These are phyloP conservation scores for Lichtheimia hyalospora DNA, from an alignment of 371 early-diverging fungal genomes.

Conservation along the genomic window DNA sequence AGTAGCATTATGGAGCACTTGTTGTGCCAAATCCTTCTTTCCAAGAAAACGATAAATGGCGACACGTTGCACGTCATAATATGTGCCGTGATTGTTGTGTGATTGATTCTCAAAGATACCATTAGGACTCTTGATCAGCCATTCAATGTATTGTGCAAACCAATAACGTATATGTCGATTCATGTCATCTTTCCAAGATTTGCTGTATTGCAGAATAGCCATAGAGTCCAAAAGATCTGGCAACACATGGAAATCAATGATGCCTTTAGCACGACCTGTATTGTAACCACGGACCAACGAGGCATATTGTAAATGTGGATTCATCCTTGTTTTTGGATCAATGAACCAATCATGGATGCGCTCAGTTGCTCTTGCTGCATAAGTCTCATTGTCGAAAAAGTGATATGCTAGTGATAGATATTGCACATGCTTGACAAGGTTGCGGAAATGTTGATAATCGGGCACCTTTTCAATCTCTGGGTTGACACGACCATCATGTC, in stretches of 20 bases:
- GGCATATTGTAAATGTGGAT: conserved; percentile 54
- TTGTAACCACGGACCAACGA: conserved; percentile 42
- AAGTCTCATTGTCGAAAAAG: conserved; percentile 48
- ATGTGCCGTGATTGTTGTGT: conserved; percentile 51
- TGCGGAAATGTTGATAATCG: conserved; percentile 40
- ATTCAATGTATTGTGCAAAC: conserved; percentile 44
- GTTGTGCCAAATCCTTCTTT: conserved; percentile 21
- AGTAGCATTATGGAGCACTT: conserved; percentile 23
- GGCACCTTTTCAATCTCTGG: conserved; percentile 47
- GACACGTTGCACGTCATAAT: conserved; percentile 48
- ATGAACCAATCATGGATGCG: conserved; percentile 53
- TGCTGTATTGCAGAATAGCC: conserved; percentile 27
- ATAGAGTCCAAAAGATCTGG: conserved; percentile 27
- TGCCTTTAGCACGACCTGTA: conserved; percentile 41
- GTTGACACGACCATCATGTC: conserved; percentile 49
- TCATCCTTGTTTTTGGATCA: conserved; percentile 53
- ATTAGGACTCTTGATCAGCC: conserved; percentile 45
- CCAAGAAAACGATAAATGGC: conserved; percentile 41
- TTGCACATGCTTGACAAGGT: conserved; percentile 45
- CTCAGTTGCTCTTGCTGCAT: conserved; percentile 36
- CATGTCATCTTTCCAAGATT: conserved; percentile 28
- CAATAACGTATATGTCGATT: conserved; percentile 39
- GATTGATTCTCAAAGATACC: conserved; percentile 39
- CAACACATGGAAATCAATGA: conserved; percentile 47
- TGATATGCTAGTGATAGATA: conserved; percentile 51